A percentile compares a stretch with the other conserved stretches of the same genome.
Conservation (phyloP, 2,329 filamentous ascomycete genomes). For the Ophiostoma pallidulum region DNA sequence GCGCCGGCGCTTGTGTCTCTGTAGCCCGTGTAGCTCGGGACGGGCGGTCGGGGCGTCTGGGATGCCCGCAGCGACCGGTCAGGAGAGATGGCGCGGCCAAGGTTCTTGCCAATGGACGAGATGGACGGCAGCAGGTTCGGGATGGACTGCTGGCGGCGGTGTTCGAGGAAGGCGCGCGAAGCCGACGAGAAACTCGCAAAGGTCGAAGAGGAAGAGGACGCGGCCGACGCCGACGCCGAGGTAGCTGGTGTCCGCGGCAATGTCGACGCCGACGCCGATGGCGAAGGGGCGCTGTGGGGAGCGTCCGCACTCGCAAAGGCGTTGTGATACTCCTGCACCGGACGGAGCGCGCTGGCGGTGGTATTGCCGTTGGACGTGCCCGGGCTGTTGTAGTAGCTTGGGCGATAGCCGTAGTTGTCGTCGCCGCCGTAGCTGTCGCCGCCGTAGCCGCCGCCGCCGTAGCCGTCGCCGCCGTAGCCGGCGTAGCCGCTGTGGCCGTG, state of each 20-base stretch:
- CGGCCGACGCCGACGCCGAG: constrained; percentile 3
- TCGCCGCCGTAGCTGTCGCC: constrained; percentile 1
- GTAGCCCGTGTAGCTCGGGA: constrained; percentile 15
- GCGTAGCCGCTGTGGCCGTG: too few relatives aligned
- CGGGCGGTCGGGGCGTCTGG: constrained; percentile 4
- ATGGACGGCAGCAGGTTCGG: constrained; percentile 25
- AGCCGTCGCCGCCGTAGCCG: not conserved
- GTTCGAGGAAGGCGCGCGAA: constrained; percentile 18
- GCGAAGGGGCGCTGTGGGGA: constrained; percentile 9
- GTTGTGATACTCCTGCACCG: constrained; percentile 27
- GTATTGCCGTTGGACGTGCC: constrained; percentile 1
- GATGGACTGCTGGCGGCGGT: constrained; percentile 28
- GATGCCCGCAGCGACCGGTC: constrained; percentile 9
- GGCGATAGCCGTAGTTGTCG: constrained; percentile 13
- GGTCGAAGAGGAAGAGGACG: constrained; percentile 5
- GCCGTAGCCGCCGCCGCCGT: not conserved
- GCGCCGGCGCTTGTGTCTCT: too few relatives aligned
- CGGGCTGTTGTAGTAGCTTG: constrained; percentile 9
- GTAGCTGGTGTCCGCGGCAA: too few relatives aligned
- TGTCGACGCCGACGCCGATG: not conserved
- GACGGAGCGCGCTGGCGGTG: constrained; percentile 12
- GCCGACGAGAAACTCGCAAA: constrained; percentile 15
- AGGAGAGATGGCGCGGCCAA: constrained; percentile 17
- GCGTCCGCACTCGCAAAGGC: constrained; percentile 22
- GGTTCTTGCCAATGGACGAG: constrained; percentile 14